phyloP scores from a whole-genome alignment of 768 basidiomycete species.

The Psilocybe subaeruginosa region DNA sequence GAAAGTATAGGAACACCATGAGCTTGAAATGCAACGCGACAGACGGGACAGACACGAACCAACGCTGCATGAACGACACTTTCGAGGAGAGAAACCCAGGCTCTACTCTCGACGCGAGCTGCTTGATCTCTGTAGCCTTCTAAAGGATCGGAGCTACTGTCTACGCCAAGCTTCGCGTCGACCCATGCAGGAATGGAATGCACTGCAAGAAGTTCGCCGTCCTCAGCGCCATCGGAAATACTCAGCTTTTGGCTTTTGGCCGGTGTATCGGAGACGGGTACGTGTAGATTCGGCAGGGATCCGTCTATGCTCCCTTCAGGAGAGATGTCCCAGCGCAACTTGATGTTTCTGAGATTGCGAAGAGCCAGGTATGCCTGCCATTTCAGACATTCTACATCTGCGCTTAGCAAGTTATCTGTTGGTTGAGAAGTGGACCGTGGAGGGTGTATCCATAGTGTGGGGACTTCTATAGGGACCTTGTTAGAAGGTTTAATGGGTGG shows the following conservation, averaged over 20 bases:
- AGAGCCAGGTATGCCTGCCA: conserved; percentile 87
- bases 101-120: conserved; percentile 73
- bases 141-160: conserved; percentile 42
- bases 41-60: conserved; percentile 39
- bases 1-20: conserved; percentile 6
- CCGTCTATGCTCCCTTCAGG: conserved; percentile 71
- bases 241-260: conserved; percentile 28
- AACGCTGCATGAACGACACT: conserved; percentile 77
- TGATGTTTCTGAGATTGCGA: conserved; percentile 54
- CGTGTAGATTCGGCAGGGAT: conserved; percentile 71
- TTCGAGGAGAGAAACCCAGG: conserved; percentile 83
- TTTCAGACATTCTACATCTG: conserved; percentile 86
- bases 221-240: conserved; percentile 27
- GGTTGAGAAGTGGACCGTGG: conserved; percentile 33
- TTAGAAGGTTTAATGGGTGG: conserved; percentile 38
- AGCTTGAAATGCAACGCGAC: conserved; percentile 9
- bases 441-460: conserved; percentile 71
- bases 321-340: conserved; percentile 68
- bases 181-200: conserved; percentile 78
- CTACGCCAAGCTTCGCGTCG: conserved; percentile 49
- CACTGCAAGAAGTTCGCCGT: conserved; percentile 61
- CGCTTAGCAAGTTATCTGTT: conserved; percentile 51
- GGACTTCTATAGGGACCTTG: conserved; percentile 25
- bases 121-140: conserved; percentile 70
- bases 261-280: conserved; percentile 37